phyloP scores from a whole-genome alignment of 148 eudicot genomes.

The Silene uniflora region DNA sequence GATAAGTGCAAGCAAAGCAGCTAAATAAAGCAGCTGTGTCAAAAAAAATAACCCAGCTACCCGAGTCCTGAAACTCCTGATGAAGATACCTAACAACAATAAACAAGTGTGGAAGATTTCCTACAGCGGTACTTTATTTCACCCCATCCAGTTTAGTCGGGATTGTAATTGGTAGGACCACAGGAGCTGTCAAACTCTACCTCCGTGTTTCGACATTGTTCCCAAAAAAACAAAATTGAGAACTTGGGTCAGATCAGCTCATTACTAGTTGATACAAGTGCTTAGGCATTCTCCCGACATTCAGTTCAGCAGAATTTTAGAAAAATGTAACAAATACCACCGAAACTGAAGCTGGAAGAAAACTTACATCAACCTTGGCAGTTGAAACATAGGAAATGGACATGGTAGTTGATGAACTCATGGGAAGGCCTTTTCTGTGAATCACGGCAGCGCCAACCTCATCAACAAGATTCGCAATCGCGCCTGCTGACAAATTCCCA shows the following conservation, averaged over 20 bases:
- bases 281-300: neutral
- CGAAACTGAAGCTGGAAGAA: neutral
- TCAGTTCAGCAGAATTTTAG: neutral
- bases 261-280: neutral
- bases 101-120: neutral
- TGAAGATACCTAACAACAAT: too few relatives aligned
- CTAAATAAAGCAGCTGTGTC: neutral
- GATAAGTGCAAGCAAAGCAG: neutral
- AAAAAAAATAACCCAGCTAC: neutral
- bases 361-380: conserved; percentile 68
- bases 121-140: too few relatives aligned
- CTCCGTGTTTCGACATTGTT: too few relatives aligned
- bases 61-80: neutral
- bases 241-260: neutral
- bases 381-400: conserved; percentile 59
- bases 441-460: conserved; percentile 51
- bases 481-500: conserved; percentile 58
- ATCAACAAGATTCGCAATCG: conserved; percentile 70
- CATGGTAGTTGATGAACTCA: conserved; percentile 73
- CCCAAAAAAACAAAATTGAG: too few relatives aligned
- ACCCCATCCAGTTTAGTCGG: too few relatives aligned
- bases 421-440: conserved; percentile 43
- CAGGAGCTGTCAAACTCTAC: too few relatives aligned
- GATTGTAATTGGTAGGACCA: too few relatives aligned
- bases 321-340: neutral